A percentile compares a stretch with the other conserved stretches of the same genome.
phyloP scores from a whole-genome alignment of 768 basidiomycete species.

The Cantharellus anzutake region DNA sequence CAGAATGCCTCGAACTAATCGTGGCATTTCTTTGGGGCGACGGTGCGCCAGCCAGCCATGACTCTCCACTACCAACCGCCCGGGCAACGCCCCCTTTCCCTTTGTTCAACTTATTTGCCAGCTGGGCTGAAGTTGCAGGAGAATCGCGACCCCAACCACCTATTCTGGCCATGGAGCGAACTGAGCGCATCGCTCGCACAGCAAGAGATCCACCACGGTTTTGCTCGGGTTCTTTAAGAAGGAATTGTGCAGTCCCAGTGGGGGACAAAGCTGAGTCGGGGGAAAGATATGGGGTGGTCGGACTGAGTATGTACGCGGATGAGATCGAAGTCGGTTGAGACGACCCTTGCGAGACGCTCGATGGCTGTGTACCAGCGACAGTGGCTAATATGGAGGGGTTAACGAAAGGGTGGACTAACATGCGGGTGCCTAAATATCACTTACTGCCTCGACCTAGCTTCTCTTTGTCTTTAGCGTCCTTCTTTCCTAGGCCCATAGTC shows the following conservation, averaged over 20 bases:
- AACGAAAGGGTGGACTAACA: constrained; percentile 2
- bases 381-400: constrained; percentile 1
- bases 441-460: constrained; percentile 18
- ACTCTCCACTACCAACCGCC: constrained; percentile 1
- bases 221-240: not conserved
- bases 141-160: constrained; percentile 43
- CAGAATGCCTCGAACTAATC: not conserved
- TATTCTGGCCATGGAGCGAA: constrained; percentile 51
- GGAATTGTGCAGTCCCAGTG: too few relatives aligned
- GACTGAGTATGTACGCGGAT: too few relatives aligned
- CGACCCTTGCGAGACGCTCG: constrained; percentile 1
- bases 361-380: constrained; percentile 7
- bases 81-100: not conserved
- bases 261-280: too few relatives aligned
- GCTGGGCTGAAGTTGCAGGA: not conserved
- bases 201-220: constrained; percentile 40
- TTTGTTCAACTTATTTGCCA: not conserved
- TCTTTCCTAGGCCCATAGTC: constrained; percentile 47
- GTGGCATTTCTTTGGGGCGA: not conserved
- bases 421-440: constrained; percentile 6
- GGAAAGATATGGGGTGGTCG: too few relatives aligned
- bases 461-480: constrained; percentile 36
- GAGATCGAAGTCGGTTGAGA: not conserved
- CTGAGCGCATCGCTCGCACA: constrained; percentile 56
- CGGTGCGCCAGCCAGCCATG: constrained; percentile 8